phyloP scores from a whole-genome alignment of 306 rosid genomes.

The Malus asiatica region DNA sequence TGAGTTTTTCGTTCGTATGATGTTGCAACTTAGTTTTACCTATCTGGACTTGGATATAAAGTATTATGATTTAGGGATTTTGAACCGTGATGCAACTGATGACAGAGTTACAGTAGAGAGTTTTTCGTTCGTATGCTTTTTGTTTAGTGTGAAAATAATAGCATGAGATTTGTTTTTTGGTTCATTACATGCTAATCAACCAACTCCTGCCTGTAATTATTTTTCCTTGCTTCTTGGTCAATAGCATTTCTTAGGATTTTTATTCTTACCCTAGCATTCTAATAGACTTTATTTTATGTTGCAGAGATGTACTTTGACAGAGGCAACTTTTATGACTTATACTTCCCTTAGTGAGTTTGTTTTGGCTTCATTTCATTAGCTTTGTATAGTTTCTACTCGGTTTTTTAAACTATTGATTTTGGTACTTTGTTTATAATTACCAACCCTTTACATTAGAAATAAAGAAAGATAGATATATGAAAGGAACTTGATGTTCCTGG shows the following conservation, averaged over 20 bases:
- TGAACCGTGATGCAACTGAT: no score
- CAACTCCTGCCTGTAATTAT: no score
- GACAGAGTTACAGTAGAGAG: constrained; percentile 86
- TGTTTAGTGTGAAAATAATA: neutral
- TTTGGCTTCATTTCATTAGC: constrained; percentile 3
- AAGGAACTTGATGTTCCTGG: constrained; percentile 89
- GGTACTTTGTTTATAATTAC: neutral
- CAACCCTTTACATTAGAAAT: neutral
- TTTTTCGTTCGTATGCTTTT: neutral
- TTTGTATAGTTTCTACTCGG: neutral
- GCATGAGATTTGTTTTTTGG: no score
- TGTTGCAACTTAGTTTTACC: constrained; percentile 31
- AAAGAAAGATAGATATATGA: constrained; percentile 65
- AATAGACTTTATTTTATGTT: constrained; percentile 17
- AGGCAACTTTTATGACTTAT: constrained; percentile 91
- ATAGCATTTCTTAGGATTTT: neutral
- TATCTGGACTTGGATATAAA: constrained; percentile 14
- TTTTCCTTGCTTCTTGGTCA: no score
- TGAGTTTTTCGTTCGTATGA: no score
- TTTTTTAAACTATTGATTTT: neutral
- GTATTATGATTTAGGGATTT: no score
- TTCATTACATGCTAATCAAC: no score
- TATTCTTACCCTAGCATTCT: neutral
- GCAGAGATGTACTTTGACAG: constrained; percentile 98
- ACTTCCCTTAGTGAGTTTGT: constrained; percentile 82